Evolutionary conservation across 768 basidiomycete species (phyloP), one percentile per base, ranked within the genome.

Genomic region (Lentinus brumalis): DNA sequence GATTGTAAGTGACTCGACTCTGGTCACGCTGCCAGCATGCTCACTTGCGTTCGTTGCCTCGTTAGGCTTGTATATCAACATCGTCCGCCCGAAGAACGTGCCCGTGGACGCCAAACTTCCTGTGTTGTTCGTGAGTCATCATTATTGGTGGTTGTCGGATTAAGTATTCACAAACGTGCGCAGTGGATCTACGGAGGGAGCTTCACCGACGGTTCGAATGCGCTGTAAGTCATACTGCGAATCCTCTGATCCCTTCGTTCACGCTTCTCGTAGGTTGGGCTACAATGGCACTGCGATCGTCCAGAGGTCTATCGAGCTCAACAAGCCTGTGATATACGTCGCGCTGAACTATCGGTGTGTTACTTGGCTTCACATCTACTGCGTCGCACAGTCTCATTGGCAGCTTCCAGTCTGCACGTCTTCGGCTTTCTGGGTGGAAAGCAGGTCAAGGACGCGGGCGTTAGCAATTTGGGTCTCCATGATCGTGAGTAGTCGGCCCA

Each of bases 241-340:
- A 53, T 21, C 14, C n/a, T 26, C 14, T 10, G 16, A 41, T 5
- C 16, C 11, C 7, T 2, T 18, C 2, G 12, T 6, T 82, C 81
- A 7, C 72, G 83, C 18, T 73, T 78, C 60, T 80, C 81, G 4
- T 8, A 12, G 52, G 44, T 14, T 11, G 4, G 5, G 1, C 7
- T 26, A 26, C 9, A 55, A 80, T 79, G 44, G 79, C 78, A 44
- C 78, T 82, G 57, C 78, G 78, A 74, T 84, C 30, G 81, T 84
- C 6, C 64, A 76, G 29, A 76, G 79, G 9, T 83, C 82, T 0
- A 73, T 78, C 30, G 71, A 70, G 32, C 65, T 82, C 14, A 76
- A 74, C 11, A 65, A 79, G 52, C 83, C 83, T 3, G 71, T 84
- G 15, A 74, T 84, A 2, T 83, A 79, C 60, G 82, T 83, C 2